Percentiles rank a stretch among this genome's conserved stretches.
phyloP scores from a whole-genome alignment of 2,329 filamentous ascomycete genomes.

The Arthrobotrys iridis region DNA sequence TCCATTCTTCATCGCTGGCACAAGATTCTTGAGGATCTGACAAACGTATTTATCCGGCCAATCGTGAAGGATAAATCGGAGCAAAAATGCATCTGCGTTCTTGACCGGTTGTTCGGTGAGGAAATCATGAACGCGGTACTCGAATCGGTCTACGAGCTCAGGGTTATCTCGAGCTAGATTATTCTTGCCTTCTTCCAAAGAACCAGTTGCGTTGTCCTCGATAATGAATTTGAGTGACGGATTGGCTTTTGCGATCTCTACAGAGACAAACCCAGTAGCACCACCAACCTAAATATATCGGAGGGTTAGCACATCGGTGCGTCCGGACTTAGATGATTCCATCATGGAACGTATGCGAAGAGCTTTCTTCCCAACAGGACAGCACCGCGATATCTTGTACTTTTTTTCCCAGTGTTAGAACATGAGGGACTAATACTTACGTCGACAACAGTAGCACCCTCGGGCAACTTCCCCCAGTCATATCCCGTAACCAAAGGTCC shows the following conservation, averaged over 20 bases:
- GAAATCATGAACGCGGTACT: slow-evolving; percentile 57
- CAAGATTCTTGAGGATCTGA: slow-evolving; percentile 55
- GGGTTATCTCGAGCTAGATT: slow-evolving; percentile 11
- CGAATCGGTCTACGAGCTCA: slow-evolving; percentile 16
- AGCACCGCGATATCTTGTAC: not conserved
- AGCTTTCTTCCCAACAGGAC: not conserved
- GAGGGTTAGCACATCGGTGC: not conserved
- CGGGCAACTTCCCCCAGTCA: slow-evolving; percentile 65
- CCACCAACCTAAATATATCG: slow-evolving; percentile 62
- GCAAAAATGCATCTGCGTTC: slow-evolving; percentile 57
- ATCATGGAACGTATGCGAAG: not conserved
- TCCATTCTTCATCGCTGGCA: slow-evolving; percentile 51
- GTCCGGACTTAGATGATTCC: not conserved
- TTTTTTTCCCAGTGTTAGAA: not conserved
- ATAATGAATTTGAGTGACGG: slow-evolving; percentile 68
- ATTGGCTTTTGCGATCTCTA: slow-evolving; percentile 67
- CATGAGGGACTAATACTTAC: slow-evolving; percentile 57
- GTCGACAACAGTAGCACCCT: slow-evolving; percentile 68
- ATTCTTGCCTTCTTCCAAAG: slow-evolving; percentile 19
- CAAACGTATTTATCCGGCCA: slow-evolving; percentile 56
- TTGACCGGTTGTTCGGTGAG: slow-evolving; percentile 57
- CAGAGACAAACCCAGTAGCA: slow-evolving; percentile 68
- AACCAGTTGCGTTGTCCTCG: slow-evolving; percentile 63
- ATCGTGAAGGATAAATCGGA: slow-evolving; percentile 57
- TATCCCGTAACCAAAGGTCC: slow-evolving; percentile 67